Base-by-base conservation (phyloP, 2,329 filamentous ascomycete species). In the Helotiales sp. region DNA sequence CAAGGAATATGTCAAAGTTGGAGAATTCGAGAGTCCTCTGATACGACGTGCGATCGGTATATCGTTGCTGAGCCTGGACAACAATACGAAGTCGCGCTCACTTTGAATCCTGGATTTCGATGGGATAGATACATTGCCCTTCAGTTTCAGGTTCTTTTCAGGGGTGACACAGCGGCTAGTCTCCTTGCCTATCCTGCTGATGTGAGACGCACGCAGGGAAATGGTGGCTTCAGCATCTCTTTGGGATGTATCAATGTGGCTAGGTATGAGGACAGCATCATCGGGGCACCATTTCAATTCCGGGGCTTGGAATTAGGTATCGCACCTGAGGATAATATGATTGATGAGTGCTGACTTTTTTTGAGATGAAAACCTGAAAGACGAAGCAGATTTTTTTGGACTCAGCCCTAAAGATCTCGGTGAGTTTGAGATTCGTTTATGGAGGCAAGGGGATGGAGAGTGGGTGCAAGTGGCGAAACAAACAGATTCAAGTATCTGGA, bases 31-130 rank as follows among this genome's bases (percentile, higher is more conserved):
- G 9, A 52, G 36, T 9, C 46, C 8, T 7, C 19, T n/a, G 54
- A 33, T 33, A n/a, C 19, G 5, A 9, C 5, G 6, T 48, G 38
- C 24, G 38, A 61, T 10, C 27, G 54, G 22, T 60, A 60, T 9
- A 57, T 62, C 5, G 13, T 56, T 13, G 7, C 54, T 2, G 57
- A 62, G n/a, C 42, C 51, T 1, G 54, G 42, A 3, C 24, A 22
- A 1, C 19, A 2, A 2, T 62, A 42, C 29, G 17, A 13, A 0
- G 27, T 59, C 33, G 31, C 56, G 5, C 24, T 57, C 2, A 58
- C 46, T 7, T 25, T 59, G 3, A 52, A 38, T 27, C 12, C 27
- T 13, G 50, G 53, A 0, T 59, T 47, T 13, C 5, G 25, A 3
- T 60, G 3, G 17, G 30, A 19, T 13, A 33, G 27, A 9, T 31